Conservation (phyloP, 2,329 filamentous ascomycete species). For the Ophiostoma australiae region DNA sequence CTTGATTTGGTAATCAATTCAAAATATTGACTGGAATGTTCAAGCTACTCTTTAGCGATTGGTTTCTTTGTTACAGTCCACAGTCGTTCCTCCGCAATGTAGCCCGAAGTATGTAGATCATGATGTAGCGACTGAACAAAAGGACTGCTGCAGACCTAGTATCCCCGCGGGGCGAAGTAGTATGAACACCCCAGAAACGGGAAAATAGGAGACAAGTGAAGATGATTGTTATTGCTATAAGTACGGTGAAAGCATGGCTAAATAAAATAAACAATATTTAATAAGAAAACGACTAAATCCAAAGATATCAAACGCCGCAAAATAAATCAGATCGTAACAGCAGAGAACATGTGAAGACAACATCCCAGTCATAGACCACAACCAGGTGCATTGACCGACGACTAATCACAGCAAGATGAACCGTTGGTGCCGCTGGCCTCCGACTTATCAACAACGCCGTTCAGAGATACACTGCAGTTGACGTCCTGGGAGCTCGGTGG, state of each 20-base stretch:
- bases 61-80: background rate
- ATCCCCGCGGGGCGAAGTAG: background rate
- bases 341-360: background rate
- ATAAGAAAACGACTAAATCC: background rate
- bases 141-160: background rate
- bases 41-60: background rate
- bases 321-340: background rate
- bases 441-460: constrained; percentile 22
- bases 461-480: constrained; percentile 38
- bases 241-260: no score
- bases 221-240: no score
- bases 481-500: constrained; percentile 42
- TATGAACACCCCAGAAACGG: no score
- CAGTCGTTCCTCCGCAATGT: background rate
- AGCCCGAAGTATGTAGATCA: background rate
- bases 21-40: background rate
- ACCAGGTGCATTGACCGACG: background rate
- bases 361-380: background rate
- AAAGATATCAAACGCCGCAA: background rate
- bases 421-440: background rate
- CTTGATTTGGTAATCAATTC: background rate
- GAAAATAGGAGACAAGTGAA: background rate
- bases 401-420: background rate
- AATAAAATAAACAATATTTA: no score
- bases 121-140: background rate